phyloP scores from a whole-genome alignment of 768 basidiomycete genomes.

The Crassisporium funariophilum region DNA sequence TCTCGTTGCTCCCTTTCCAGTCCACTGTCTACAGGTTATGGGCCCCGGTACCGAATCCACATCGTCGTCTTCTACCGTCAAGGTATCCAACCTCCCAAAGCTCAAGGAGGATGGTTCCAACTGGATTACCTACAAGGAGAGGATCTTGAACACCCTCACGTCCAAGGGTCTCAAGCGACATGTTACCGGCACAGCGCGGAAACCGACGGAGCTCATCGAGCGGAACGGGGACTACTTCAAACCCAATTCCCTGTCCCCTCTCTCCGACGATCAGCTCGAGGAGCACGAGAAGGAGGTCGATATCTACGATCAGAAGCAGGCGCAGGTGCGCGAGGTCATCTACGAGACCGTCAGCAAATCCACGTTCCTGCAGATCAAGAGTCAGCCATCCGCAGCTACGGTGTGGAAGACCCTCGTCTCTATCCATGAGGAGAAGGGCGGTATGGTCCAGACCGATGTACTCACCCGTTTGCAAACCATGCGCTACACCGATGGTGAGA shows the following conservation, averaged over 20 bases:
- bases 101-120: constrained; percentile 34
- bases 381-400: constrained; percentile 14
- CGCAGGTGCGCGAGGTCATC: constrained; percentile 26
- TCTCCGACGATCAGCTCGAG: constrained; percentile 22
- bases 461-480: constrained; percentile 23
- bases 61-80: no score
- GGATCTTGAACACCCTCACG: constrained; percentile 21
- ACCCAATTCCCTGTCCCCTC: background rate
- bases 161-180: constrained; percentile 28
- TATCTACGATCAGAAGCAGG: constrained; percentile 25
- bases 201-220: constrained; percentile 15
- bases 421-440: constrained; percentile 24
- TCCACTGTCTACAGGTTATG: no score
- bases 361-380: constrained; percentile 25
- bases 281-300: constrained; percentile 19
- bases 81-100: no score
- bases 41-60: no score
- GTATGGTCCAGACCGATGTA: constrained; percentile 17
- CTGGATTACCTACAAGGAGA: constrained; percentile 30
- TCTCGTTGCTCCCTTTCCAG: no score
- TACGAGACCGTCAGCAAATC: constrained; percentile 24
- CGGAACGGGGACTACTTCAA: constrained; percentile 17
- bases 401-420: constrained; percentile 24
- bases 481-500: constrained; percentile 16
- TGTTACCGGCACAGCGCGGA: constrained; percentile 21